phyloP scores from a whole-genome alignment of 352 stramenopile species.

The Phytophthora uliginosa region DNA sequence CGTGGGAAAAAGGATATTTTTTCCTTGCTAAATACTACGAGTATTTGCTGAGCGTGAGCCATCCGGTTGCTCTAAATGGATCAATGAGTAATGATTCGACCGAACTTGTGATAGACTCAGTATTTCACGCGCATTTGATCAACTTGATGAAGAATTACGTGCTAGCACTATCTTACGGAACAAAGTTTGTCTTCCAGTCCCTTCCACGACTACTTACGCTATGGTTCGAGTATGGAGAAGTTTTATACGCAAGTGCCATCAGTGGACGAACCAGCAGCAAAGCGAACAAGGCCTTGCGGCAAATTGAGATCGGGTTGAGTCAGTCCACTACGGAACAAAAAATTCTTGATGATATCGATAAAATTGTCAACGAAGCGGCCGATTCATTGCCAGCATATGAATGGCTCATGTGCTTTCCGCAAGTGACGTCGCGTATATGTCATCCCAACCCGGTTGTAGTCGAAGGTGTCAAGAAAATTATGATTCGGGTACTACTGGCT shows the following conservation, averaged over 20 bases:
- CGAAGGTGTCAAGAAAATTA: constrained; percentile 93
- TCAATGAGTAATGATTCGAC: constrained; percentile 52
- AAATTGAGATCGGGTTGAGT: constrained; percentile 66
- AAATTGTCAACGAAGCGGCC: constrained; percentile 68
- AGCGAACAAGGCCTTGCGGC: constrained; percentile 69
- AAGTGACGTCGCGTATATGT: constrained; percentile 97
- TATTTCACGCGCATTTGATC: constrained; percentile 83
- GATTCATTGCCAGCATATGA: constrained; percentile 87
- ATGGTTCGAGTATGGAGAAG: constrained; percentile 97
- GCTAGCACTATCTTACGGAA: constrained; percentile 75
- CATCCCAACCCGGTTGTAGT: constrained; percentile 91
- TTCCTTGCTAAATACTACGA: constrained; percentile 94
- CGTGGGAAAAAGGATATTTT: constrained; percentile 96
- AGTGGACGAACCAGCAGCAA: constrained; percentile 47
- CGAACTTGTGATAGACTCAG: constrained; percentile 55
- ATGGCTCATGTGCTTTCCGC: constrained; percentile 98
- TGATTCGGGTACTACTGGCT: constrained; percentile 92
- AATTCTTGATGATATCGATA: constrained; percentile 75
- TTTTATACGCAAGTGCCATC: constrained; percentile 51
- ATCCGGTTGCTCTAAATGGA: constrained; percentile 54
- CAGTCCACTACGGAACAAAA: constrained; percentile 68
- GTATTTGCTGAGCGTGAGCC: constrained; percentile 86
- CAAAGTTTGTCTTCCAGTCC: constrained; percentile 98
- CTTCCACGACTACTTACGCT: constrained; percentile 97
- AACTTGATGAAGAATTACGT: constrained; percentile 97